A percentile compares a stretch with the other conserved stretches of the same genome.
These are phyloP conservation scores for Picea engelmannii DNA, from an alignment of 83 land plant species.

Conservation along the genomic window DNA sequence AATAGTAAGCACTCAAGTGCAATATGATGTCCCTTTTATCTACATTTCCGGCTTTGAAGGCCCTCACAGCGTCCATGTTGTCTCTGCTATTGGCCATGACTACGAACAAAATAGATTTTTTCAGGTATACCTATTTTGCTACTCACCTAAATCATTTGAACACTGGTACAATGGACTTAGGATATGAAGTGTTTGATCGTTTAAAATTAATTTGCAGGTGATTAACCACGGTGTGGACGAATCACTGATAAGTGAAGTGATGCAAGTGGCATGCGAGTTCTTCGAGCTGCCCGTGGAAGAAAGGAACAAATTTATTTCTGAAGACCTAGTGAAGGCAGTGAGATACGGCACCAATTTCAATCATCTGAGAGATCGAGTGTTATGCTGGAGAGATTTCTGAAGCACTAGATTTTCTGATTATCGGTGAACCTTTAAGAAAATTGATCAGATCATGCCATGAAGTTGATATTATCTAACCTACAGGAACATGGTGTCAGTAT, in stretches of 20 bases:
- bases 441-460: too few species aligned
- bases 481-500: slow-evolving; percentile 36
- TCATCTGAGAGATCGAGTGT: slow-evolving; percentile 47
- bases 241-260: slow-evolving; percentile 22
- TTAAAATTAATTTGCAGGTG: slow-evolving; percentile 27
- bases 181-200: background rate
- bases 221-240: slow-evolving; percentile 48
- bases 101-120: background rate
- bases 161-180: background rate
- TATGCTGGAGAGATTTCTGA: slow-evolving; percentile 72
- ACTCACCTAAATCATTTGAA: background rate
- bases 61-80: background rate
- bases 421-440: slow-evolving; percentile 22
- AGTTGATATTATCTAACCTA: background rate
- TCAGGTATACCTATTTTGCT: background rate
- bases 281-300: slow-evolving; percentile 54
- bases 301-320: slow-evolving; percentile 52
- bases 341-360: slow-evolving; percentile 70
- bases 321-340: slow-evolving; percentile 41
- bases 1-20: background rate
- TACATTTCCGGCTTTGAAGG: background rate
- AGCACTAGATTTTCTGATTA: slow-evolving; percentile 49
- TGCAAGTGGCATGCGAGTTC: slow-evolving; percentile 36
- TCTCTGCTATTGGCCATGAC: background rate
- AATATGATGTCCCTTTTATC: slow-evolving; percentile 3